phyloP scores from a whole-genome alignment of 495 filamentous ascomycete genomes.

The Aspergillus diversus region DNA sequence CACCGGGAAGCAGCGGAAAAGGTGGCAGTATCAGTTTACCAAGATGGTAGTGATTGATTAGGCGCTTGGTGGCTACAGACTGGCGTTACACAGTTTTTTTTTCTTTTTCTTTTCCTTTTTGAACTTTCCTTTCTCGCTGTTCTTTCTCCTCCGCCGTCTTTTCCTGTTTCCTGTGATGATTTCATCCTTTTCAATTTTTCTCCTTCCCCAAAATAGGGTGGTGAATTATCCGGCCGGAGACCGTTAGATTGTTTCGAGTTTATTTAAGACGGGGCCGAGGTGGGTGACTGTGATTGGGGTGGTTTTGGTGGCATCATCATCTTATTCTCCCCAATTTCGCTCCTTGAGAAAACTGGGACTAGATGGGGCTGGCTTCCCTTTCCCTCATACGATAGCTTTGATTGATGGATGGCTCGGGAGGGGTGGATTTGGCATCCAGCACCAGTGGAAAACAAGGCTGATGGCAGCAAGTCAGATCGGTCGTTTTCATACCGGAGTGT shows the following conservation, averaged over 20 bases:
- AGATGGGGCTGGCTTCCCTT: conserved; percentile 18
- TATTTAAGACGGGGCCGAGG: conserved; percentile 38
- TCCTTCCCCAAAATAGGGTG: conserved; percentile 1
- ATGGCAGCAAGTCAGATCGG: conserved; percentile 35
- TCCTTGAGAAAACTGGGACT: conserved; percentile 26
- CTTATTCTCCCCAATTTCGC: conserved; percentile 12
- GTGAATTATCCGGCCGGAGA: conserved; percentile 29
- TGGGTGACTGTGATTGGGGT: conserved; percentile 22
- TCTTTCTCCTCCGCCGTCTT: not conserved
- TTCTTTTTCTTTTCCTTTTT: not conserved
- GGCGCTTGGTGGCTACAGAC: conserved; percentile 11
- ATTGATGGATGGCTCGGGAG: conserved; percentile 27
- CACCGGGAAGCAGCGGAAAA: conserved; percentile 26
- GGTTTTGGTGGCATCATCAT: conserved; percentile 17
- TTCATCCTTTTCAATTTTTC: not conserved
- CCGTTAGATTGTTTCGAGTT: conserved; percentile 56
- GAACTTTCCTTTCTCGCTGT: not conserved
- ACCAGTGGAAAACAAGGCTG: conserved; percentile 41
- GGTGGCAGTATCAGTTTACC: conserved; percentile 11
- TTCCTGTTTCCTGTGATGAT: not conserved
- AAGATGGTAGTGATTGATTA: conserved; percentile 25
- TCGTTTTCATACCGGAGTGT: conserved; percentile 27
- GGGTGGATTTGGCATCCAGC: conserved; percentile 28
- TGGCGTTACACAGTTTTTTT: conserved; percentile 24
- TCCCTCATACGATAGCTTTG: conserved; percentile 9